Evolutionary conservation across 768 basidiomycete species (phyloP).

Genomic region (Rhodotorula paludigena): DNA sequence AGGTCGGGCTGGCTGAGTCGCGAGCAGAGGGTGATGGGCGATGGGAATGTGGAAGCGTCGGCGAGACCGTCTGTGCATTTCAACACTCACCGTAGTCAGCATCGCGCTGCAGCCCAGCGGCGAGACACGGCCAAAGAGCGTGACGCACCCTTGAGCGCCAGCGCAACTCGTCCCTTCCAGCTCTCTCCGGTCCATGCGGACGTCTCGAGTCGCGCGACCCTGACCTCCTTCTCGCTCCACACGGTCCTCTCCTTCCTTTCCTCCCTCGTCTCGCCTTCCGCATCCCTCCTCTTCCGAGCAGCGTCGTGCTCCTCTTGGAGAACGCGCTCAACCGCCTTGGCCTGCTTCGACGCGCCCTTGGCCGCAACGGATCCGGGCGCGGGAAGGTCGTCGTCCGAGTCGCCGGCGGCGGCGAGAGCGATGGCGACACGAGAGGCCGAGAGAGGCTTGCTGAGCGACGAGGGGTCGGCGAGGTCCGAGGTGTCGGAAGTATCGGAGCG

Average conservation of each 20-base stretch:
- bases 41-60: not conserved
- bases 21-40: slow-evolving; percentile 3
- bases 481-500: not conserved
- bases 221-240: not conserved
- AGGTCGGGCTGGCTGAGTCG: not conserved
- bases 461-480: not conserved
- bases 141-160: slow-evolving; percentile 16
- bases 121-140: not conserved
- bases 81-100: not conserved
- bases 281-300: not conserved
- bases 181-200: not conserved
- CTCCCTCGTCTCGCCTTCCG: slow-evolving; percentile 2
- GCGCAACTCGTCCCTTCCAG: slow-evolving; percentile 9
- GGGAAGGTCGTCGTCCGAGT: slow-evolving; percentile 17
- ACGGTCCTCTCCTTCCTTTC: slow-evolving; percentile 4
- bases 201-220: not conserved
- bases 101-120: fast-evolving
- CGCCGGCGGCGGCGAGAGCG: not conserved
- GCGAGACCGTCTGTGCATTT: not conserved
- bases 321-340: slow-evolving; percentile 1
- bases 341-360: slow-evolving; percentile 3
- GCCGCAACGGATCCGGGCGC: slow-evolving; percentile 2
- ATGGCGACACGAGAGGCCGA: not conserved
- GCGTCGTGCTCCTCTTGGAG: slow-evolving; percentile 8
- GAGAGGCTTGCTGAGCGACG: not conserved